phyloP scores from a whole-genome alignment of 495 filamentous ascomycete species.

The Collariella sp. region DNA sequence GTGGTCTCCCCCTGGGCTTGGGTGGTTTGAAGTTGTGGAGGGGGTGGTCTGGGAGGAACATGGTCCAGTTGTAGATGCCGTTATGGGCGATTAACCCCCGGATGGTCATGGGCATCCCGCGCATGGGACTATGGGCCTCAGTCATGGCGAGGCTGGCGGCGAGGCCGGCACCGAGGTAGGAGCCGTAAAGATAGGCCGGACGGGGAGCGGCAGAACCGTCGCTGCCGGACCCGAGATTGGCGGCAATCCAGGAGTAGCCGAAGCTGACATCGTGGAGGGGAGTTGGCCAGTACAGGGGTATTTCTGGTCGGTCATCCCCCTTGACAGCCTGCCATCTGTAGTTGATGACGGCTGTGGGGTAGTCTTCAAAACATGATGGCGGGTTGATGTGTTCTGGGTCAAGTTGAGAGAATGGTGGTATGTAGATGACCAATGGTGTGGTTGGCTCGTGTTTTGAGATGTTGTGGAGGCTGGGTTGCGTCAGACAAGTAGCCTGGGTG shows the following conservation, averaged over 20 bases:
- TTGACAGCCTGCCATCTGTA: slow-evolving; percentile 29
- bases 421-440: slow-evolving; percentile 26
- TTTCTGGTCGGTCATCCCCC: neutral
- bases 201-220: neutral
- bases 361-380: slow-evolving; percentile 27
- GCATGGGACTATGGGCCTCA: slow-evolving; percentile 23
- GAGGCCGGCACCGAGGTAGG: slow-evolving; percentile 42
- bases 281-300: slow-evolving; percentile 35
- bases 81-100: slow-evolving; percentile 42
- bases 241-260: slow-evolving; percentile 38
- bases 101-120: slow-evolving; percentile 25
- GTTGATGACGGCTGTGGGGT: slow-evolving; percentile 34
- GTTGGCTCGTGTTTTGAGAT: slow-evolving; percentile 17
- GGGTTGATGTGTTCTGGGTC: slow-evolving; percentile 6
- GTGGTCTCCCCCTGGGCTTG: neutral
- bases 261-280: slow-evolving; percentile 42
- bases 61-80: slow-evolving; percentile 49
- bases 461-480: slow-evolving; percentile 27
- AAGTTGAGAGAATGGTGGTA: slow-evolving; percentile 25
- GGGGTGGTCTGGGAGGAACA: slow-evolving; percentile 38
- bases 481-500: neutral
- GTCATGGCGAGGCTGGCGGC: slow-evolving; percentile 43
- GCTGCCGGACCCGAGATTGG: slow-evolving; percentile 23
- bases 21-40: slow-evolving; percentile 18
- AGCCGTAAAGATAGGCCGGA: slow-evolving; percentile 39